phyloP scores from a whole-genome alignment of 306 rosid genomes.

The Cucurbita ficifolia region DNA sequence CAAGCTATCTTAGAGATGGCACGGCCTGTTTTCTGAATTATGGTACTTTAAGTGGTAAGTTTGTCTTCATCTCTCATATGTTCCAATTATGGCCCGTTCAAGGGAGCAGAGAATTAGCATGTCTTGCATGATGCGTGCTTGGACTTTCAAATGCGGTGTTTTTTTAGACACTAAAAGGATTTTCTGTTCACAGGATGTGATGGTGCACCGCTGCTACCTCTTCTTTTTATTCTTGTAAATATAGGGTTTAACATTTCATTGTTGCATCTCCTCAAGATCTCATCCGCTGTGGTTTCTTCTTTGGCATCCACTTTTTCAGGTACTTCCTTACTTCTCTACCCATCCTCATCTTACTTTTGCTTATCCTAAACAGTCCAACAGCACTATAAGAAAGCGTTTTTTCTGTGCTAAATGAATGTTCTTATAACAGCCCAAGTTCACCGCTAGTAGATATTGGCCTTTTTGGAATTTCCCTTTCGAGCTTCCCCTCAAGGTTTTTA shows the following conservation, averaged over 20 bases:
- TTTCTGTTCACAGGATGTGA: constrained; percentile 29
- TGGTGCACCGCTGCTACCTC: constrained; percentile 39
- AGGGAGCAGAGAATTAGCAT: background rate
- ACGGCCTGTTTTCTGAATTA: constrained; percentile 72
- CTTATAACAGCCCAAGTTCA: too few species aligned
- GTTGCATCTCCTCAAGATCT: constrained; percentile 80
- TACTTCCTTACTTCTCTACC: constrained; percentile 6
- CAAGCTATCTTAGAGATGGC: constrained; percentile 73
- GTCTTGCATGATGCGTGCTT: background rate
- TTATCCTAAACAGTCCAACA: background rate
- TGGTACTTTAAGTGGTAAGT: constrained; percentile 57
- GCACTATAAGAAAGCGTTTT: background rate
- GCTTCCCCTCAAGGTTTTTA: too few species aligned
- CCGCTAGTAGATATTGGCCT: too few species aligned
- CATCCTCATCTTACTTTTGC: background rate
- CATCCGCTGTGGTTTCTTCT: constrained; percentile 78
- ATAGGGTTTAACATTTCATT: constrained; percentile 56
- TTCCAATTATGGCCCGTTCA: background rate
- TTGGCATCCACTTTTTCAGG: constrained; percentile 92
- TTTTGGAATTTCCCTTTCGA: too few species aligned
- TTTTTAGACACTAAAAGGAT: background rate
- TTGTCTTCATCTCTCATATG: background rate
- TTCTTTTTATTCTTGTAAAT: constrained; percentile 37
- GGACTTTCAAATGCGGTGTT: background rate
- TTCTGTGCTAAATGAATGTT: background rate